Conservation (phyloP, 257 asterid genomes). For the Solanum acaule region DNA sequence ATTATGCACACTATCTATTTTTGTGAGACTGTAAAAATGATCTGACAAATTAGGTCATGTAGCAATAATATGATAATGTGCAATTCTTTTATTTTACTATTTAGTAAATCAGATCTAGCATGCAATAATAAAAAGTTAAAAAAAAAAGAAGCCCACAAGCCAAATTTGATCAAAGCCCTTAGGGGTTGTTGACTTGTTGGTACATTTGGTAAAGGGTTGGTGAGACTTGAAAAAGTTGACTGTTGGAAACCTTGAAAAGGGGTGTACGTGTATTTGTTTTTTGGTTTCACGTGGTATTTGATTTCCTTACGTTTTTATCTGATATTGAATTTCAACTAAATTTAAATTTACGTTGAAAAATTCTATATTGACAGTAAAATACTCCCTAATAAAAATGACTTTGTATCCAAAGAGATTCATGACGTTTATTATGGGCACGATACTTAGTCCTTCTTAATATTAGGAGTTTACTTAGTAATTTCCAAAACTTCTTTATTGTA, state of each 20-base stretch:
- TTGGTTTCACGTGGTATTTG: background rate
- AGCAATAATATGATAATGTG: background rate
- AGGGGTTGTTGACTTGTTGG: background rate
- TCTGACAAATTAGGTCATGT: background rate
- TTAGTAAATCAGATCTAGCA: background rate
- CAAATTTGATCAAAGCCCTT: background rate
- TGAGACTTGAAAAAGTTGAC: background rate
- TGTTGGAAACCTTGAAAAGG: background rate
- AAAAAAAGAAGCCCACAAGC: background rate
- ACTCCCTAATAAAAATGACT: too few species aligned
- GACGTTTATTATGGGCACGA: background rate
- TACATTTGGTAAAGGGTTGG: background rate
- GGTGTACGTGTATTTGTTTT: background rate
- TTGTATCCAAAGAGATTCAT: background rate
- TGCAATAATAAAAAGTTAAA: background rate
- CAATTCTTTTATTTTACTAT: background rate
- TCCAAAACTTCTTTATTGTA: background rate
- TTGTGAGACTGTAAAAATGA: background rate
- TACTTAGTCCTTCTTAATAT: background rate
- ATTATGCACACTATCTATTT: background rate
- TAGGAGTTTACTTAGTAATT: background rate
- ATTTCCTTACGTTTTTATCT: too few species aligned
- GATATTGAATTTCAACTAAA: accelerated
- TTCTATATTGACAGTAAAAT: too few species aligned
- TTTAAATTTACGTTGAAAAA: accelerated